Percentiles rank a stretch among this genome's conserved stretches.
Conservation (phyloP, 2,329 filamentous ascomycete species). For the Orbilia javanica region DNA sequence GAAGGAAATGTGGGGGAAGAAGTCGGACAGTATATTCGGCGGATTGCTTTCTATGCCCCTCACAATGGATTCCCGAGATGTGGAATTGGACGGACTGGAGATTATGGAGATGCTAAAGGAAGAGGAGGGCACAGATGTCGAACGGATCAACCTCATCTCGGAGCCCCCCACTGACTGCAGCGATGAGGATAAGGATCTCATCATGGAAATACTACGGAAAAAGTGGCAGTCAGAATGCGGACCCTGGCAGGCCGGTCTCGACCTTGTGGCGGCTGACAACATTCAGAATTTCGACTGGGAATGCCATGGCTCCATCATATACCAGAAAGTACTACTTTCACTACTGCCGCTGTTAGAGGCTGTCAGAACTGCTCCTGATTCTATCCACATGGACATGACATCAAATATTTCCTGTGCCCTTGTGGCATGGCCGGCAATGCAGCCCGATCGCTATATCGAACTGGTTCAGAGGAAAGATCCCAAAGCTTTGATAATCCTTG, state of each 20-base stretch:
- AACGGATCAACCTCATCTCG: conserved; percentile 10
- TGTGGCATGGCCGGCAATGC: conserved; percentile 54
- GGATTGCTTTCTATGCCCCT: conserved; percentile 51
- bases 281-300: conserved; percentile 56
- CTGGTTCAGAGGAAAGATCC: conserved; percentile 48
- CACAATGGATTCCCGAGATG: conserved; percentile 50
- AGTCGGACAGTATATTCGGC: conserved; percentile 42
- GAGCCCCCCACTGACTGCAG: conserved; percentile 39
- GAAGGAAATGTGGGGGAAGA: conserved; percentile 56
- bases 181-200: conserved; percentile 37
- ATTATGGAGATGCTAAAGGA: conserved; percentile 55
- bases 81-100: conserved; percentile 41
- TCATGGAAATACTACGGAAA: conserved; percentile 44
- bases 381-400: conserved; percentile 53
- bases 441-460: conserved; percentile 54
- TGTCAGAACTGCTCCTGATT: conserved; percentile 42
- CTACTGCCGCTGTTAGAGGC: conserved; percentile 47
- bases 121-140: conserved; percentile 22
- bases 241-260: conserved; percentile 15
- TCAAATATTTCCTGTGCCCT: conserved; percentile 54
- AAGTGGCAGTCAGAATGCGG: conserved; percentile 16
- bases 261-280: conserved; percentile 34
- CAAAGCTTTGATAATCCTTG: conserved; percentile 52
- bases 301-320: conserved; percentile 42
- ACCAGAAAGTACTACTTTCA: conserved; percentile 53